Base-by-base conservation (phyloP, 306 rosid species). In the Castanea sativa region DNA sequence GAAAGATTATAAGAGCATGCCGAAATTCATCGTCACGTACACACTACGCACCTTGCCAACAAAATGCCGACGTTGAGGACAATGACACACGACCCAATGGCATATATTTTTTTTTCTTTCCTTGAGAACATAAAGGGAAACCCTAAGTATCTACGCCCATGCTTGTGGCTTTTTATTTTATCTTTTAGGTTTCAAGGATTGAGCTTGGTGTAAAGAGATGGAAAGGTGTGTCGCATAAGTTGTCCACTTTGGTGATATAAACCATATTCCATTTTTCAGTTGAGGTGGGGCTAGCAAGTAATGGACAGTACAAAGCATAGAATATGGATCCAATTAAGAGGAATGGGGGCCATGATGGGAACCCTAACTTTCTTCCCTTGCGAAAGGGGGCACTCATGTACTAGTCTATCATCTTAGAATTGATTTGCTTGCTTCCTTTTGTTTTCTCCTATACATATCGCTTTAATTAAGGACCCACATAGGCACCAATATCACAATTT, bases 331-430 rank as follows among this genome's bases (percentile, higher is more conserved):
- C 53, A 80, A 80, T 78, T 84, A 79, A 86, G 79, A 72, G 71
- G 85, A 71, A 81, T 71, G 85, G 83, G 88, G 87, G 85, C 87
- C 88, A 87, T 86, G 86, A 82, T 85, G 80, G 76, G 59, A 43
- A 87, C 88, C 92, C 95, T 73, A 89, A 88, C 87, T 92, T 86
- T 89, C 89, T 82, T 90, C 78, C 83, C 94, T 90, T 79, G 90
- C 79, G 89, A 85, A 90, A 90, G 83, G 85, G 90, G 86, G 82
- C 91, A 87, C 91, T 88, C 85, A 86, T 90, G 83, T 79, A 76
- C 83, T 78, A 81, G 27, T 69, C 72, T 88, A 86, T 90, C 92
- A 86, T 82, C 83, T 85, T 77, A 69, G 79, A 92, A 85, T 90
- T 92, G 87, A 86, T 87, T 88, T 91, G 85, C 85, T 87, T 87